These are phyloP conservation scores for Alternaria sp. DNA, from an alignment of 2,329 filamentous ascomycete genomes.

Conservation along the genomic window DNA sequence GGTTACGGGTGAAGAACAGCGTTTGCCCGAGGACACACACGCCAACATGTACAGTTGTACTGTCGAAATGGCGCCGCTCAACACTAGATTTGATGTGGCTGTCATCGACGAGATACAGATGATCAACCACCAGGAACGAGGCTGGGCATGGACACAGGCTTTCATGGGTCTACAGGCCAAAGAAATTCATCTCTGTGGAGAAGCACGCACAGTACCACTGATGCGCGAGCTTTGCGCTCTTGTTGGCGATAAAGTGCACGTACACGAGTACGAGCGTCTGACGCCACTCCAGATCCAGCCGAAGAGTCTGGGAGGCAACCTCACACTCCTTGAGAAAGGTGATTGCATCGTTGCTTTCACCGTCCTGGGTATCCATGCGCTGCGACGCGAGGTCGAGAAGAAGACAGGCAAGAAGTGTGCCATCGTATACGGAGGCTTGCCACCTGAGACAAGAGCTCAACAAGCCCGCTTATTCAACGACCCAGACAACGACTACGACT, in stretches of 20 bases:
- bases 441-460: slow-evolving; percentile 88
- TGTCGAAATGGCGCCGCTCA: slow-evolving; percentile 82
- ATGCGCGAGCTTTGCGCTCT: slow-evolving; percentile 78
- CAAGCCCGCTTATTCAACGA: slow-evolving; percentile 96
- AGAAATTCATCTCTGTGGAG: slow-evolving; percentile 93
- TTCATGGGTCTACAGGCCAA: slow-evolving; percentile 84
- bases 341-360: slow-evolving; percentile 91
- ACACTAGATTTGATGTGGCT: slow-evolving; percentile 76
- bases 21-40: slow-evolving; percentile 61
- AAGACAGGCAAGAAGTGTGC: slow-evolving; percentile 80
- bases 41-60: slow-evolving; percentile 79
- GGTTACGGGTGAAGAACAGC: slow-evolving; percentile 89
- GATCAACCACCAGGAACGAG: slow-evolving; percentile 80
- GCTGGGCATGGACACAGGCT: slow-evolving; percentile 94
- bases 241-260: slow-evolving; percentile 79
- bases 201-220: slow-evolving; percentile 79
- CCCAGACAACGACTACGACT: slow-evolving; percentile 93
- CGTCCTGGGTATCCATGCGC: slow-evolving; percentile 76
- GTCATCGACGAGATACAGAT: slow-evolving; percentile 99
- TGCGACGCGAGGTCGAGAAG: slow-evolving; percentile 80
- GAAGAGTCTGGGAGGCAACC: slow-evolving; percentile 66
- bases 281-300: slow-evolving; percentile 75
- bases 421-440: slow-evolving; percentile 89
- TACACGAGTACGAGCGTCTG: slow-evolving; percentile 84
- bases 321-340: slow-evolving; percentile 79